These are phyloP conservation scores for Fonsecaea pugnacius DNA, from an alignment of 2,329 filamentous ascomycete species.

Conservation along the genomic window DNA sequence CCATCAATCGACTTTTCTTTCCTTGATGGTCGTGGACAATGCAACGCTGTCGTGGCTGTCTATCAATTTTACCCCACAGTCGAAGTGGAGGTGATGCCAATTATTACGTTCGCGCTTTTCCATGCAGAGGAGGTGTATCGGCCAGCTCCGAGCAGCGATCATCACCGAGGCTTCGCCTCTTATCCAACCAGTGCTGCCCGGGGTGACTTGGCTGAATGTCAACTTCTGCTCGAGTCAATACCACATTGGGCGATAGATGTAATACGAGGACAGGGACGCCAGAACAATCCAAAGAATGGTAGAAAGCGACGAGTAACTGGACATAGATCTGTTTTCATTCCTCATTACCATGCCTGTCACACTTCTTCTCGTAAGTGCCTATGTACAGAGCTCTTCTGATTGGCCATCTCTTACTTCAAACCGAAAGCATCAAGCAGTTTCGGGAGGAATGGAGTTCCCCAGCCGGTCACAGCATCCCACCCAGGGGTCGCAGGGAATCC, in stretches of 20 bases:
- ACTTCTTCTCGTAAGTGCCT: slow-evolving; percentile 11
- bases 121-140: background rate
- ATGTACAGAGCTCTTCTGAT: slow-evolving; percentile 15
- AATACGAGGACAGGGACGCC: background rate
- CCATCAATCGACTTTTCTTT: background rate
- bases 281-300: slow-evolving; percentile 1
- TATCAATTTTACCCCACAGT: slow-evolving; percentile 12
- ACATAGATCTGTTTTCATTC: slow-evolving; percentile 14
- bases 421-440: slow-evolving; percentile 32
- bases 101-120: background rate
- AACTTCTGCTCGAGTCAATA: background rate
- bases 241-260: background rate
- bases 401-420: slow-evolving; percentile 23
- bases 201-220: background rate
- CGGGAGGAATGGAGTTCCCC: slow-evolving; percentile 40
- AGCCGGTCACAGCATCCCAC: slow-evolving; percentile 45
- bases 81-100: background rate
- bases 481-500: slow-evolving; percentile 41
- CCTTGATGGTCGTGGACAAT: background rate
- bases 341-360: slow-evolving; percentile 13
- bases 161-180: background rate
- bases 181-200: background rate
- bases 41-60: slow-evolving; percentile 9
- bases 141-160: background rate
- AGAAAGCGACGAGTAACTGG: slow-evolving; percentile 1